Conservation (phyloP, 228 moss, liverwort and hornwort species). For the Sphagnum magellanicum region DNA sequence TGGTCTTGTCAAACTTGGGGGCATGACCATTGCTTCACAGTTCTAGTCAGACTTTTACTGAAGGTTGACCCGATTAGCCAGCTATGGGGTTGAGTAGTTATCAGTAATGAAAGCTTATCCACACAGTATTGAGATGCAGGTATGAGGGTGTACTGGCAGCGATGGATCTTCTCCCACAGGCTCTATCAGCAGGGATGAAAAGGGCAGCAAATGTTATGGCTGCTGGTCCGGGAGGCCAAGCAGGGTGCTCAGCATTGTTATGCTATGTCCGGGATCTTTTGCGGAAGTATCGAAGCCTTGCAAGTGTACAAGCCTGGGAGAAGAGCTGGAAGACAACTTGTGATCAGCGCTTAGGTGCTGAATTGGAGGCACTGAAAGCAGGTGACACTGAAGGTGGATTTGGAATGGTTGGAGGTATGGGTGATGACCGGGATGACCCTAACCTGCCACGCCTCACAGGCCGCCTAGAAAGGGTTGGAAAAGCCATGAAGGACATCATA, state of each 20-base stretch:
- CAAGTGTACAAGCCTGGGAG: constrained; percentile 87
- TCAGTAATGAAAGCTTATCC: background rate
- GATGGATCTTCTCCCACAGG: constrained; percentile 94
- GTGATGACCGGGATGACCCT: constrained; percentile 89
- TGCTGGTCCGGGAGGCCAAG: constrained; percentile 80
- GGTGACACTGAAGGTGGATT: constrained; percentile 82
- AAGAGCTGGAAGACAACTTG: constrained; percentile 81
- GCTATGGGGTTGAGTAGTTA: background rate
- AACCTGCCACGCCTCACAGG: constrained; percentile 63
- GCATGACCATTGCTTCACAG: no score
- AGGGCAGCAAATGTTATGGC: constrained; percentile 84
- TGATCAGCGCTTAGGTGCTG: constrained; percentile 82
- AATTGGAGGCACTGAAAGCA: constrained; percentile 91
- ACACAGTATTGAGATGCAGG: constrained; percentile 17
- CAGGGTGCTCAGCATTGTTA: constrained; percentile 82
- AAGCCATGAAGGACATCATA: constrained; percentile 63
- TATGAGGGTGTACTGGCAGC: constrained; percentile 85
- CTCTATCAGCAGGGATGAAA: constrained; percentile 88
- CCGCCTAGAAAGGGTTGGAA: constrained; percentile 58
- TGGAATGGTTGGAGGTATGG: constrained; percentile 67
- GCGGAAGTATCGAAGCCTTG: constrained; percentile 68
- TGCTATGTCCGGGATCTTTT: constrained; percentile 78
- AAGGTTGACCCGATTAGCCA: background rate
- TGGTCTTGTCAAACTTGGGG: no score
- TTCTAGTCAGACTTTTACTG: no score